Evolutionary conservation across 2,329 filamentous ascomycete species (phyloP), one percentile per base, ranked within the genome.

Genomic region (Epichloe festucae): DNA sequence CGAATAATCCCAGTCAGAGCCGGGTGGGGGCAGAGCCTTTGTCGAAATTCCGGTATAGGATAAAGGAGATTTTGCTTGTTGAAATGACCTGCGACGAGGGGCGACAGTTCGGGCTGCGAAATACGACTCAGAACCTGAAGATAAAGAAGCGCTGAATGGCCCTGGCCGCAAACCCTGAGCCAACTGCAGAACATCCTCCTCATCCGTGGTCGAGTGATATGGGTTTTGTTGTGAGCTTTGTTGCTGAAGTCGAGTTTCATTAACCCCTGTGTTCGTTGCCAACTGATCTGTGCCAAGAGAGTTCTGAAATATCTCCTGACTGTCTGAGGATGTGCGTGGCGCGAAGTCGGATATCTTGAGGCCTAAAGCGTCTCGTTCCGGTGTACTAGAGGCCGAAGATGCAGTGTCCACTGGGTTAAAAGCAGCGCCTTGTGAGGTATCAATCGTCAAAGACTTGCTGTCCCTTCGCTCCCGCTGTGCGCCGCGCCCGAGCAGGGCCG

Each of bases 1-100:
- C 42, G 84, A 81, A 63, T 97, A 96, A 68, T 95, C 88, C 84
- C 89, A 93, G 54, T 84, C 82, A 11, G 69, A 66, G 53, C 73
- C 83, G 59, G 69, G 65, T 14, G 67, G 61, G 10, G 72, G 68
- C 7, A 77, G 60, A 15, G 76, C 69, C 44, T 73, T 73, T 3
- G 72, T 69, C 2, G 77, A 68, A 4, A 79, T 64, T 1, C 76
- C 75, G 11, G 71, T 73, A 14, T 81, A 73, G 0, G 79, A 81
- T 5, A 84, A 62, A 0, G 81, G 81, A 1, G 81, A 83, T 57
- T 81, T 82, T 52, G 77, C 71, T 48, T 75, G 72, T 55, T 74
- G 75, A 42, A 71, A 69, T 0, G 73, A 73, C 60, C 74, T 67
- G 53, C 76, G 67, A 53, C 73, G 67, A 50, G 71, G 67, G 43